A percentile compares a stretch with the other conserved stretches of the same genome.
These are phyloP conservation scores for Termitomyces sp. DNA, from an alignment of 1,284 basidiomycete genomes.

Conservation along the genomic window DNA sequence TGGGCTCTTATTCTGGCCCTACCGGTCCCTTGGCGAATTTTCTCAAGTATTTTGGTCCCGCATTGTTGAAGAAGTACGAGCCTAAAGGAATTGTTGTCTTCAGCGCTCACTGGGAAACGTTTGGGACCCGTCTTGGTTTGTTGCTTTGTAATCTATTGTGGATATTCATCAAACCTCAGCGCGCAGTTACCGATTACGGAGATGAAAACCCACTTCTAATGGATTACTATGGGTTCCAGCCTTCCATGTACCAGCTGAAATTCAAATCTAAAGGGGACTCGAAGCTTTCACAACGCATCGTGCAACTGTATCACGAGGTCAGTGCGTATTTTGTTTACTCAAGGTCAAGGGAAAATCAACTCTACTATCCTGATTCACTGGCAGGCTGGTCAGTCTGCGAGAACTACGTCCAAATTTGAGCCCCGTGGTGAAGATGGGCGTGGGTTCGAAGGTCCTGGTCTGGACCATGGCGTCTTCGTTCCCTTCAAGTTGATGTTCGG, in stretches of 20 bases:
- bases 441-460: slow-evolving; percentile 56
- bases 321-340: background rate
- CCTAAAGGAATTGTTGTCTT: slow-evolving; percentile 75
- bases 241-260: slow-evolving; percentile 54
- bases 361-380: background rate
- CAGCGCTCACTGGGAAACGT: slow-evolving; percentile 77
- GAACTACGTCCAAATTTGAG: slow-evolving; percentile 46
- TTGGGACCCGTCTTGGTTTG: slow-evolving; percentile 48
- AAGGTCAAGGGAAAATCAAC: background rate
- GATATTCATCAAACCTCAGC: slow-evolving; percentile 2
- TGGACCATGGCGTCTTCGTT: slow-evolving; percentile 73
- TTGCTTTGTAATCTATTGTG: background rate
- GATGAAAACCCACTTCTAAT: slow-evolving; percentile 67
- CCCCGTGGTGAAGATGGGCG: slow-evolving; percentile 62
- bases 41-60: slow-evolving; percentile 63
- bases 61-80: slow-evolving; percentile 62
- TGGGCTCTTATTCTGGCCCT: slow-evolving; percentile 39
- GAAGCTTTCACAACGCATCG: slow-evolving; percentile 49
- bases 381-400: slow-evolving; percentile 53
- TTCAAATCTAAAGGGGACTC: slow-evolving; percentile 64
- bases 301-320: slow-evolving; percentile 55
- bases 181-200: slow-evolving; percentile 65
- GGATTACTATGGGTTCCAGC: slow-evolving; percentile 69
- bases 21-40: slow-evolving; percentile 56
- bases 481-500: slow-evolving; percentile 78